Evolutionary conservation across 805 yeast genomes (phyloP), one percentile per base, ranked within the genome.

Genomic region (Brettanomyces sp.): DNA sequence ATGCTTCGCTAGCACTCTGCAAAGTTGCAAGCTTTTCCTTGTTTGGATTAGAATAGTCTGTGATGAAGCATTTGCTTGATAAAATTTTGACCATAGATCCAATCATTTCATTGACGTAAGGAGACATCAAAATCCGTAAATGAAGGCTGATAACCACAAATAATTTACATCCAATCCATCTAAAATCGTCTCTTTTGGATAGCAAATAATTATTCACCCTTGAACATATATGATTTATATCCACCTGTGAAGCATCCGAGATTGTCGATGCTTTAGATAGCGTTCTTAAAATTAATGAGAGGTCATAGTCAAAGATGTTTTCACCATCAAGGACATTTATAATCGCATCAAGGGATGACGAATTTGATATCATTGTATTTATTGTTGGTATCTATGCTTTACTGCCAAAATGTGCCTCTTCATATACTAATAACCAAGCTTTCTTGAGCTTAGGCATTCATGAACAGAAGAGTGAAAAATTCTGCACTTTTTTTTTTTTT

Each of bases 91-190:
- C 52, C 32, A 77, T 58, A 36, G 66, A 67, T 38, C 57, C 57
- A 37, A 77, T 54, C 40, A 73, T 62, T 23, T 58, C 59, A 4
- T 56, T 53, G 2, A 79, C 77, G 43, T 72, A 69, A 32, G 54
- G 53, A 13, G 76, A 66, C 41, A 75, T 56, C 5, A 72, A 52
- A 5, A 62, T 55, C 41, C 64, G 66, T 45, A 70, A 57, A 47
- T 59, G 63, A 21, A 55, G 34, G 24, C 52, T 48, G 42, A 80
- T 56, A 0, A 79, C 77, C 36, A 67, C 63, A 11, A 72, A 66
- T 5, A 79, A 52, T 52, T 76, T 77, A 34, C 79, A 70, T 5
- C 83, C 86, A 50, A 77, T 70, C 85, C 86, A 81, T 45, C 76
- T 68, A 41, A 64, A 60, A 42, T 61, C 66, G n/a, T 69, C 67